Base-by-base conservation (phyloP, 1,284 basidiomycete species). In the Malassezia dermatis region DNA sequence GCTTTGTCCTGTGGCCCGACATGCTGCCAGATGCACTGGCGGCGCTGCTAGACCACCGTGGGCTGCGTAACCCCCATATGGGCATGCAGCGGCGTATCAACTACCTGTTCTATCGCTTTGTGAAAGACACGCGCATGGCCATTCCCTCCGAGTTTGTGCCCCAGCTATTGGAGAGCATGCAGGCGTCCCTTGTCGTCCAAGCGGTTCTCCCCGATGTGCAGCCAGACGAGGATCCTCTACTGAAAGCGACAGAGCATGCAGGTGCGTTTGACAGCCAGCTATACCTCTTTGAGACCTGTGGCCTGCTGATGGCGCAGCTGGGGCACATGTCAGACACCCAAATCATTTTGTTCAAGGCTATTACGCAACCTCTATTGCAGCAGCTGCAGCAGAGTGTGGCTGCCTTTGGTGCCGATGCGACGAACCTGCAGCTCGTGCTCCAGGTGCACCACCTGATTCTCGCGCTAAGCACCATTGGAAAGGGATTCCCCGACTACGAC, bases 361-460 rank as follows among this genome's bases (percentile, higher is more conserved):
- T 91, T 53, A 84, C 88, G 31, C 83, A 85, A 35, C 90, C 91
- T 0, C 78, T 94, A 27, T 80, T 89, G 76, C 81, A 84, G 47
- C 84, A 86, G 44, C 79, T 96, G 42, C 84, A 84, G 7, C 76
- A 79, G 35, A 85, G 81, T 63, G 77, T 89, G 40, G 83, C 84
- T 63, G 62, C 52, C 13, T 78, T 79, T 15, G 48, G 49, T 41
- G 52, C 54, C 21, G 59, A 69, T 31, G 24, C 54, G 12, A 67
- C 66, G 31, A 86, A 89, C 64, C 77, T 86, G 7, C 75, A 85
- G 43, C 81, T 86, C 5, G 84, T 95, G 62, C 79, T 96, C 43
- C 85, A 85, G 72, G 83, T 90, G n/a, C 94, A 98, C 70, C 93
- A 98, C 76, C 81, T 86, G 62, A 87, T 98, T 70, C 86, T 95